Evolutionary conservation across 2,329 filamentous ascomycete genomes (phyloP).

Genomic region (Sclerotinia nivalis): DNA sequence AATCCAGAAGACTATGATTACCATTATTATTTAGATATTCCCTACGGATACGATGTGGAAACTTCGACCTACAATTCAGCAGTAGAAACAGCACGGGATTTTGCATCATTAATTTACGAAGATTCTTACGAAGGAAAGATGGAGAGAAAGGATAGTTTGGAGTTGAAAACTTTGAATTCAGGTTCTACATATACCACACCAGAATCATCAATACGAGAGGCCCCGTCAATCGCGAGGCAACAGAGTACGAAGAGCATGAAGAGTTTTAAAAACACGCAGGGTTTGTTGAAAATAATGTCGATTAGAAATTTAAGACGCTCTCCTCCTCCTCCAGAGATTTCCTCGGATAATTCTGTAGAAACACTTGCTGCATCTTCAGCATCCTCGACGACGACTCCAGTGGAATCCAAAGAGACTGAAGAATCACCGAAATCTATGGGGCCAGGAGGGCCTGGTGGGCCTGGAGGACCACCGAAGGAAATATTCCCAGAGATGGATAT

Average conservation of each 20-base stretch:
- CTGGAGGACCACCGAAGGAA: conserved; percentile 20
- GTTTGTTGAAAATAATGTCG: conserved; percentile 21
- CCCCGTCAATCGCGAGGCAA: neutral
- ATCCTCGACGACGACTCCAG: neutral
- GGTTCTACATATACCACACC: neutral
- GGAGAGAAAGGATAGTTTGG: conserved; percentile 3
- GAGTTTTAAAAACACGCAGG: neutral
- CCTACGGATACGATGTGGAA: conserved; percentile 10
- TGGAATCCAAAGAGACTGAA: neutral
- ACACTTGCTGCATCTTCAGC: neutral
- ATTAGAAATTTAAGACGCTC: neutral
- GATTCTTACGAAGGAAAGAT: conserved; percentile 5
- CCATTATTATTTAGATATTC: conserved; percentile 18
- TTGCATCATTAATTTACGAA: neutral
- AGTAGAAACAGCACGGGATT: neutral
- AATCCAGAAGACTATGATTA: conserved; percentile 12
- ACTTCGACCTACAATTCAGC: conserved; percentile 17
- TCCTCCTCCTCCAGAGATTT: neutral
- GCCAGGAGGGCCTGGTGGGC: neutral
- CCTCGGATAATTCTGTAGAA: neutral
- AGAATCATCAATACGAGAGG: neutral
- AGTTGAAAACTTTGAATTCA: neutral
- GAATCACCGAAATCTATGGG: neutral
- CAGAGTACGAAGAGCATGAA: conserved; percentile 9
- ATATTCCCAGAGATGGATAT: conserved; percentile 44